These are phyloP conservation scores for Didymella pinodella DNA, from an alignment of 2,329 filamentous ascomycete species.

Conservation along the genomic window DNA sequence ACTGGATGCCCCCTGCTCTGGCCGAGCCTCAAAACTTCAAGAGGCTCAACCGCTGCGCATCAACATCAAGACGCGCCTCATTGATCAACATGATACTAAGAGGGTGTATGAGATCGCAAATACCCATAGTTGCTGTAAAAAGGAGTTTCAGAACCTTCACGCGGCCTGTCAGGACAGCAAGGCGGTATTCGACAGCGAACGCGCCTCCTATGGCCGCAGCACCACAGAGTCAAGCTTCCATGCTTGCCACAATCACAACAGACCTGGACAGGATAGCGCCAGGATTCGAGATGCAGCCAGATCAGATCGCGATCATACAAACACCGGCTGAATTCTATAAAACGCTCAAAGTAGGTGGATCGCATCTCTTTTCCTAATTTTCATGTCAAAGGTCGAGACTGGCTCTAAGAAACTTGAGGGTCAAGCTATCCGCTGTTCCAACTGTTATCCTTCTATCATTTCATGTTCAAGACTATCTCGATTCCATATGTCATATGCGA, in stretches of 20 bases:
- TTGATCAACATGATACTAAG: constrained; percentile 46
- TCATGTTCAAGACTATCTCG: not conserved
- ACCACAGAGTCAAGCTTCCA: constrained; percentile 59
- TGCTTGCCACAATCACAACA: constrained; percentile 67
- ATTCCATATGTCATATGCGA: not conserved
- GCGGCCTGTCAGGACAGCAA: constrained; percentile 26
- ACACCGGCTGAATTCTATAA: constrained; percentile 91
- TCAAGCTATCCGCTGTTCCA: not conserved
- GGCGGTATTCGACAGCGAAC: constrained; percentile 47
- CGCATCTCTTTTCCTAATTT: not conserved
- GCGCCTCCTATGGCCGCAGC: constrained; percentile 37
- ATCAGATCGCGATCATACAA: constrained; percentile 79
- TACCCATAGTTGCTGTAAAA: constrained; percentile 29
- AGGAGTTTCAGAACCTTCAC: constrained; percentile 26
- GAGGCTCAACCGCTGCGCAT: constrained; percentile 18
- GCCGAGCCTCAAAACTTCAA: constrained; percentile 39
- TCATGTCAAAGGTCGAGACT: not conserved
- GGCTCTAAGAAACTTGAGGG: not conserved
- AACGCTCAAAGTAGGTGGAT: constrained; percentile 75
- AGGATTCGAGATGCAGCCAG: constrained; percentile 84
- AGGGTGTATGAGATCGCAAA: constrained; percentile 37
- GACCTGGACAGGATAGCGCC: constrained; percentile 91
- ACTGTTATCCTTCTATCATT: not conserved
- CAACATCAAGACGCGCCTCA: constrained; percentile 1
- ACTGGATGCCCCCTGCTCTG: constrained; percentile 18